phyloP scores from a whole-genome alignment of 176 grass and related monocot species.

The Saccharum officinarum region DNA sequence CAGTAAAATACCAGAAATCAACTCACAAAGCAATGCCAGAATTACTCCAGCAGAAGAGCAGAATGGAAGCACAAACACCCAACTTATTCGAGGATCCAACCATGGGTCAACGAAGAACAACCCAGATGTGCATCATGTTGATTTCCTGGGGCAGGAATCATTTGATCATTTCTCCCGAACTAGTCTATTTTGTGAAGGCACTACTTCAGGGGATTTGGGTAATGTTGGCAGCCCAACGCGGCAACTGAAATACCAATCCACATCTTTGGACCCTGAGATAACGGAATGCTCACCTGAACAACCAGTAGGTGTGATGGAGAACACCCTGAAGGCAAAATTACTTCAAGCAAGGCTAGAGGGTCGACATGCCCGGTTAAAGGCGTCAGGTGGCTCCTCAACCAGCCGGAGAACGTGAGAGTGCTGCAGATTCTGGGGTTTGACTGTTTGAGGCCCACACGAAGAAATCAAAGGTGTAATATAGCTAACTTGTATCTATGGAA shows the following conservation, averaged over 20 bases:
- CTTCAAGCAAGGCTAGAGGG: constrained; percentile 84
- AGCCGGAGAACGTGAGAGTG: constrained; percentile 18
- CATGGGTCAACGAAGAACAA: constrained; percentile 12
- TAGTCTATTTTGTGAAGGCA: constrained; percentile 53
- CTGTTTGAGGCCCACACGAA: neutral
- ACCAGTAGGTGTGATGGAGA: constrained; percentile 31
- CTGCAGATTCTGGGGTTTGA: neutral
- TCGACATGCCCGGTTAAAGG: constrained; percentile 58
- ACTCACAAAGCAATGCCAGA: constrained; percentile 7
- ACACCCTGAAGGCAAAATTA: constrained; percentile 81
- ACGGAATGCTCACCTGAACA: constrained; percentile 46
- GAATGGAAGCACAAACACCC: constrained; percentile 9
- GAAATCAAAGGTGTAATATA: constrained; percentile 5
- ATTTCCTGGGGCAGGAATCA: constrained; percentile 37
- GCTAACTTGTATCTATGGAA: neutral
- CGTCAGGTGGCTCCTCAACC: constrained; percentile 30
- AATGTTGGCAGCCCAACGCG: constrained; percentile 8
- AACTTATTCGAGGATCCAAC: constrained; percentile 27
- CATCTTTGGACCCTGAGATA: constrained; percentile 34
- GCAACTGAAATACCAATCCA: constrained; percentile 24
- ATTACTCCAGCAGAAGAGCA: constrained; percentile 23
- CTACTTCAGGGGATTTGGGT: constrained; percentile 46
- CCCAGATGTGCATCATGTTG: constrained; percentile 9
- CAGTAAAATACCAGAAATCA: constrained; percentile 21
- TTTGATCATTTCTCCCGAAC: constrained; percentile 36